Percentiles rank a stretch among this genome's conserved stretches.
These are phyloP conservation scores for Blastobotrys buckinghamii DNA, from an alignment of 1,139 yeast species.

Conservation along the genomic window DNA sequence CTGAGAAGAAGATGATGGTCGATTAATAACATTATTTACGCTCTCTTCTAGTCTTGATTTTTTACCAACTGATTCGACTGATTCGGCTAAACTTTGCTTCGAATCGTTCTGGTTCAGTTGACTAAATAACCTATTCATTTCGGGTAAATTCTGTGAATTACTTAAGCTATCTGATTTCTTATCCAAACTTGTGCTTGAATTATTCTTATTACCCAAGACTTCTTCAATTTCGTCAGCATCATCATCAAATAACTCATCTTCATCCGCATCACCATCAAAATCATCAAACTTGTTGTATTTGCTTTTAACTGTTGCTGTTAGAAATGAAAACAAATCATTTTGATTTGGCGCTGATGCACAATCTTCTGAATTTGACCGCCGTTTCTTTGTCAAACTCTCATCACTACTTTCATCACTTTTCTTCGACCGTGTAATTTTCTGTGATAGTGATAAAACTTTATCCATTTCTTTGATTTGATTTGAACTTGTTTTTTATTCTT, in stretches of 20 bases:
- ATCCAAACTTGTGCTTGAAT: background rate
- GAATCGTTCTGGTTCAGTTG: background rate
- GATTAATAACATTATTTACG: conserved; percentile 4
- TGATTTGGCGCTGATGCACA: conserved; percentile 6
- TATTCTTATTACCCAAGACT: background rate
- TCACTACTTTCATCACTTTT: background rate
- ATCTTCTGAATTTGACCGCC: conserved; percentile 10
- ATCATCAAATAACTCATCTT: conserved; percentile 14
- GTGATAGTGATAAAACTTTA: conserved; percentile 7
- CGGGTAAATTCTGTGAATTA: background rate
- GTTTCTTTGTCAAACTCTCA: background rate
- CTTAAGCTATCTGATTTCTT: background rate
- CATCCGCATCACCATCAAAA: conserved; percentile 24
- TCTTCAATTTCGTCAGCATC: conserved; percentile 18
- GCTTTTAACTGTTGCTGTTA: conserved; percentile 22
- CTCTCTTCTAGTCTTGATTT: conserved; percentile 10
- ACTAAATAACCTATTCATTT: background rate
- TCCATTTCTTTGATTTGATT: background rate
- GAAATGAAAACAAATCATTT: conserved; percentile 20
- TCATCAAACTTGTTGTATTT: conserved; percentile 22
- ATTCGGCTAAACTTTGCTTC: background rate
- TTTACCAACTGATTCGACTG: background rate
- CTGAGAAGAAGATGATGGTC: background rate
- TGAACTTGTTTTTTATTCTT: background rate
- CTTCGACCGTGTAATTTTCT: conserved; percentile 5